A percentile compares a stretch with the other conserved stretches of the same genome.
These are phyloP conservation scores for Herpetospermum pedunculosum DNA, from an alignment of 306 rosid species.

Conservation along the genomic window DNA sequence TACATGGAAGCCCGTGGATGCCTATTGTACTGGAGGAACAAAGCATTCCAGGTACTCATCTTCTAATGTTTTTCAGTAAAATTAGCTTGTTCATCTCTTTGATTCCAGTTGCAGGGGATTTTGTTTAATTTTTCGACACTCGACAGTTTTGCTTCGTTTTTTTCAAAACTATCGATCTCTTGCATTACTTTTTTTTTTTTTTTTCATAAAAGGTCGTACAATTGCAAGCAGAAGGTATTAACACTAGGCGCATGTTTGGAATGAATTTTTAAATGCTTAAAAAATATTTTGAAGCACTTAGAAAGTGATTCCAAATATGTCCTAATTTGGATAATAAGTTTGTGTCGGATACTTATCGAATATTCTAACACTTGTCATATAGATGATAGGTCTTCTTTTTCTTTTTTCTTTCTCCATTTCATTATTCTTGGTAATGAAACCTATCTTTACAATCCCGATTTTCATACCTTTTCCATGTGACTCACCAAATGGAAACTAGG, in stretches of 20 bases:
- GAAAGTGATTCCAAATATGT: no score
- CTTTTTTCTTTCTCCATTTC: no score
- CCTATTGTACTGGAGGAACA: slow-evolving; percentile 47
- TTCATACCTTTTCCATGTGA: neutral
- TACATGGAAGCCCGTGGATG: slow-evolving; percentile 54
- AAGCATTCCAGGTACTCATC: slow-evolving; percentile 32
- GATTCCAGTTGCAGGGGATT: neutral
- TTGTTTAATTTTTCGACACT: neutral
- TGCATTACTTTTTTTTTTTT: neutral
- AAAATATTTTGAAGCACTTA: no score
- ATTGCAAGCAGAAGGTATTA: neutral
- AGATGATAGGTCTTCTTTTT: neutral
- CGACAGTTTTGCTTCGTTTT: neutral
- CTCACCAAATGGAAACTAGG: neutral
- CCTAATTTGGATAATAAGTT: neutral
- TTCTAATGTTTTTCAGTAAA: neutral
- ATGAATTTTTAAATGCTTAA: no score
- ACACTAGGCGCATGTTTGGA: no score
- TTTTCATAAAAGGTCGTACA: neutral
- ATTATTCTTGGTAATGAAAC: no score
- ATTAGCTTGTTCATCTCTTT: neutral
- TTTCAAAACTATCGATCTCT: neutral
- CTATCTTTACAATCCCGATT: no score
- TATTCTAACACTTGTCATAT: neutral
- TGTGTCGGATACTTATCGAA: neutral